phyloP scores from a whole-genome alignment of 208 protist genomes.

The Trypanosoma platydactyli region DNA sequence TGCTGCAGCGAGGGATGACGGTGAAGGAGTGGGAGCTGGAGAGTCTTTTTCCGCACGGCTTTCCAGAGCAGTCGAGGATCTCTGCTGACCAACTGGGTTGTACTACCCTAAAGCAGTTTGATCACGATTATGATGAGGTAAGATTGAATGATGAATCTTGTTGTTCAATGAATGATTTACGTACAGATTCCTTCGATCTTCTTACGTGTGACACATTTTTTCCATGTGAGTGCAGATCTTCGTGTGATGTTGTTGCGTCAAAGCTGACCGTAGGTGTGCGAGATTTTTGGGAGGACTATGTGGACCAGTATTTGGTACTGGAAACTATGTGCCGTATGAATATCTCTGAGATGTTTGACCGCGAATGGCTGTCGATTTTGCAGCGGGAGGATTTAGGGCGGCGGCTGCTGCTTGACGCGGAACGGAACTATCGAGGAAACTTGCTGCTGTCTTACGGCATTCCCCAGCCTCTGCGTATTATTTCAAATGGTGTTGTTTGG shows the following conservation, averaged over 20 bases:
- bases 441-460: constrained; percentile 32
- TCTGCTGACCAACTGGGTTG: background rate
- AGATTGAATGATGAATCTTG: background rate
- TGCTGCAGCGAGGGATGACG: constrained; percentile 35
- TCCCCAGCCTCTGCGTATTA: constrained; percentile 33
- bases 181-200: constrained; percentile 12
- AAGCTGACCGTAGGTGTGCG: background rate
- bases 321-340: constrained; percentile 63
- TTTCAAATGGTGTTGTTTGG: constrained; percentile 56
- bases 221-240: background rate
- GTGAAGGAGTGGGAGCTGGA: constrained; percentile 44
- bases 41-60: constrained; percentile 19
- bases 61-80: background rate
- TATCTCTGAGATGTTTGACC: constrained; percentile 49
- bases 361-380: constrained; percentile 62
- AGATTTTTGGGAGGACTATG: constrained; percentile 46
- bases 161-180: background rate
- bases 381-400: constrained; percentile 46
- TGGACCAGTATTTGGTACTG: constrained; percentile 48
- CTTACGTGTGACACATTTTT: constrained; percentile 21
- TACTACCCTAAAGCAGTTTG: background rate
- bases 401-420: constrained; percentile 16
- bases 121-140: background rate
- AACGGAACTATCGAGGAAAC: constrained; percentile 27
- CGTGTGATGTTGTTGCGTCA: no score